Percentiles rank a stretch among this genome's conserved stretches.
Conservation (phyloP, 1,139 yeast species). For the Saccharomycopsis hybrid region DNA sequence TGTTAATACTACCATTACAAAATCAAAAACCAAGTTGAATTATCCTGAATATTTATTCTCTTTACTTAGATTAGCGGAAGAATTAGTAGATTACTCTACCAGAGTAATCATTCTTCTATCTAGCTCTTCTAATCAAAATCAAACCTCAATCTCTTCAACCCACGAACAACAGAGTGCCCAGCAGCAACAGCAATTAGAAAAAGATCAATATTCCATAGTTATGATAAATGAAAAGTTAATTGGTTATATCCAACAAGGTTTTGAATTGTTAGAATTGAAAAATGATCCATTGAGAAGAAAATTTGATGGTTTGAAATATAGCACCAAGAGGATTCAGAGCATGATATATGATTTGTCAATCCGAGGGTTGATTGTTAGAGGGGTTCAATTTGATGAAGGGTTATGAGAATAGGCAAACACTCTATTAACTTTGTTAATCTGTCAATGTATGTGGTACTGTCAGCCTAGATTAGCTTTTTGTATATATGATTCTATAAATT, state of each 20-base stretch:
- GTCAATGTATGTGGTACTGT: too few relatives aligned
- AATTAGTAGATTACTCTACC: background rate
- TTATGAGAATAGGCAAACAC: too few relatives aligned
- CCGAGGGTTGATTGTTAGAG: background rate
- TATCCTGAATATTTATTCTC: slow-evolving; percentile 2
- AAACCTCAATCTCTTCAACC: too few relatives aligned
- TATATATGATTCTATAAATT: too few relatives aligned
- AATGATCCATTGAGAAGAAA: slow-evolving; percentile 4
- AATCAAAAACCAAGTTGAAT: background rate
- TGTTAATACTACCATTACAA: too few relatives aligned
- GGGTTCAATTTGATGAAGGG: too few relatives aligned
- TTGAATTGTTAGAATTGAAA: slow-evolving; percentile 4
- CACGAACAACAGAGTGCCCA: too few relatives aligned
- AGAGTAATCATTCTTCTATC: background rate
- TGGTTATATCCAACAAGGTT: slow-evolving; percentile 4
- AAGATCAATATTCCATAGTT: background rate
- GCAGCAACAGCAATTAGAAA: too few relatives aligned
- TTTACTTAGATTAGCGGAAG: background rate
- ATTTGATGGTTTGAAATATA: slow-evolving; percentile 10
- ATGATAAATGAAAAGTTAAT: background rate
- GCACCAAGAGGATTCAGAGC: background rate
- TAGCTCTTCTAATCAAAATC: background rate
- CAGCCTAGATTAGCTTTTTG: too few relatives aligned
- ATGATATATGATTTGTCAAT: slow-evolving; percentile 9
- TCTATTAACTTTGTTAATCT: too few relatives aligned